Evolutionary conservation across 345 rosid species (phyloP), one percentile per base, ranked within the genome.

Genomic region (Boechera retrofracta): DNA sequence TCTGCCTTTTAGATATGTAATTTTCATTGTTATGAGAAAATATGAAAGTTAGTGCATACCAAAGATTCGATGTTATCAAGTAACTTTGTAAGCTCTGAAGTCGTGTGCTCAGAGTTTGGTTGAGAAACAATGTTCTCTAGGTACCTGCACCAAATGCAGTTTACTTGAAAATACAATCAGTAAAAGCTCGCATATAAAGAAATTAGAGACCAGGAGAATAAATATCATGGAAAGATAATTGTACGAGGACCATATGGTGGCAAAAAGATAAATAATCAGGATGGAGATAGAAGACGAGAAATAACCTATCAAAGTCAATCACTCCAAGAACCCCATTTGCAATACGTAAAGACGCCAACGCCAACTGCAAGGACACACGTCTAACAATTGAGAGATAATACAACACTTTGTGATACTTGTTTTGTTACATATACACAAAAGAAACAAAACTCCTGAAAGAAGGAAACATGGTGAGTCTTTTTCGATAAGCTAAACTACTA

Each of bases 281-380:
- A 61, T 62, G 18, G 10, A 13, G 21, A 62, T 7, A 41, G 18
- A 62, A 41, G n/a, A 64, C 29, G 24, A 45, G 28, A 69, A 41
- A 75, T 72, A 62, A 94, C 98, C 94, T 88, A 72, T 91, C 90
- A 72, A 88, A 92, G 85, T 95, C 91, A 24, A 91, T 71, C 48
- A 85, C 85, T 68, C 74, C 58, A 72, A 82, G 87, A 72, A 77
- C 74, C 76, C 86, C 87, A 81, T 92, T 95, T 18, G 97, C 84
- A 45, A 47, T 80, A 69, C 83, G 87, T 75, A 95, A 81, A 72
- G 96, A 90, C 51, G 96, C 94, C 88, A 95, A 75, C 35, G 99
- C 97, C 85, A 92, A 84, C 97, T 92, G 91, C 82, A 74, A 69
- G 29, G 26, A 1, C 21, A 60, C 55, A 61, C 3, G 13, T 38